Conservation (phyloP, 768 basidiomycete species). For the Xanthoconium stramineum region DNA sequence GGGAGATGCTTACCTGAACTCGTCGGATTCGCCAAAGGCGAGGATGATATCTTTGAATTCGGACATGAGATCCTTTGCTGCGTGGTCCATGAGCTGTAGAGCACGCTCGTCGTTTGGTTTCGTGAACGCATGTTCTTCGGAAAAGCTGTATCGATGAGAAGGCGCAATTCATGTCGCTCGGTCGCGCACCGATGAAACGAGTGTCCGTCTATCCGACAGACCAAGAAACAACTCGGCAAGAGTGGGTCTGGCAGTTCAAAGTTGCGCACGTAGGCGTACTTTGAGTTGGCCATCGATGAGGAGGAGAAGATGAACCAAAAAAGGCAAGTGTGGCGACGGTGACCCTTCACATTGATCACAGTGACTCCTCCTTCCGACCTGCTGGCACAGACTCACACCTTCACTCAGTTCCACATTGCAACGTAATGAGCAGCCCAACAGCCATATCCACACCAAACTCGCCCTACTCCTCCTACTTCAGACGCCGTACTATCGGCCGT, state of each 20-base stretch:
- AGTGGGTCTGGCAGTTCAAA: constrained; percentile 89
- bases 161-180: background rate
- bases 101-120: constrained; percentile 94
- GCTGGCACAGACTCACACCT: background rate
- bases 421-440: constrained; percentile 23
- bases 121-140: constrained; percentile 72
- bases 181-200: constrained; percentile 80
- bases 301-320: constrained; percentile 2
- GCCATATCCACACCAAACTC: constrained; percentile 21
- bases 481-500: constrained; percentile 72
- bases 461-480: constrained; percentile 37
- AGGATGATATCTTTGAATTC: constrained; percentile 81
- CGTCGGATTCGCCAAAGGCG: constrained; percentile 95
- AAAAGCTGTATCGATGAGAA: constrained; percentile 54
- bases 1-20: constrained; percentile 69
- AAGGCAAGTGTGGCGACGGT: constrained; percentile 13
- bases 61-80: constrained; percentile 78
- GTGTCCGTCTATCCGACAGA: constrained; percentile 89
- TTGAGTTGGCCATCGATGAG: constrained; percentile 80
- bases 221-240: constrained; percentile 77
- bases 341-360: constrained; percentile 20
- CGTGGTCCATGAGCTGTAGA: constrained; percentile 87
- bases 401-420: background rate
- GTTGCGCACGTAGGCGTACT: constrained; percentile 83
- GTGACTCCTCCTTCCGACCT: background rate